Evolutionary conservation across 768 basidiomycete genomes (phyloP).

Genomic region (Leucocoprinus sp.): DNA sequence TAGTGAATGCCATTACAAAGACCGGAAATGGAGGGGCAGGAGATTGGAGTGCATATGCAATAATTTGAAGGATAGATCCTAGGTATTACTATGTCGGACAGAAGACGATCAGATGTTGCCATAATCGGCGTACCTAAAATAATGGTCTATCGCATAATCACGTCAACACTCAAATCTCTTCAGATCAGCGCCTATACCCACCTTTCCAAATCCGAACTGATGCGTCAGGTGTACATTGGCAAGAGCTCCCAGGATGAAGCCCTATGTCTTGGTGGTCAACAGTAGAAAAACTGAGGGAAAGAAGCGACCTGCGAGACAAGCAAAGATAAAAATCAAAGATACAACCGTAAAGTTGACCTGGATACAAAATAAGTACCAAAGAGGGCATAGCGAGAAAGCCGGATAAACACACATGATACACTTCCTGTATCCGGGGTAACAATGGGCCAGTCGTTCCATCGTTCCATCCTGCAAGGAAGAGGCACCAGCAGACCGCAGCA

Average conservation of each 20-base stretch:
- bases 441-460: conserved; percentile 71
- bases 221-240: conserved; percentile 30
- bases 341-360: conserved; percentile 46
- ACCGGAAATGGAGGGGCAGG: conserved; percentile 57
- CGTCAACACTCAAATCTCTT: not conserved
- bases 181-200: conserved; percentile 11
- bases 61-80: conserved; percentile 45
- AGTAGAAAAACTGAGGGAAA: not conserved
- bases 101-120: too few species aligned
- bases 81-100: not conserved
- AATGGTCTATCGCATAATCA: conserved; percentile 3
- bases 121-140: conserved; percentile 4
- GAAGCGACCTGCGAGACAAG: conserved; percentile 27
- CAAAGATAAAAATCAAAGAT: conserved; percentile 48
- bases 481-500: conserved; percentile 40
- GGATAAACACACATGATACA: conserved; percentile 32
- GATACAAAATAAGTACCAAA: not conserved
- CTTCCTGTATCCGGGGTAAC: conserved; percentile 59
- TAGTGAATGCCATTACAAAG: conserved; percentile 40
- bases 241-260: conserved; percentile 32
- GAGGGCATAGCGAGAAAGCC: not conserved
- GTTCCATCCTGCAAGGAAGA: conserved; percentile 71
- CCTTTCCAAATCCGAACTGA: conserved; percentile 36
- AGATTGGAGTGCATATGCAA: conserved; percentile 46
- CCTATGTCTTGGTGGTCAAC: conserved; percentile 18